Conservation (phyloP, 1,284 basidiomycete genomes). For the Puccinia horiana region DNA sequence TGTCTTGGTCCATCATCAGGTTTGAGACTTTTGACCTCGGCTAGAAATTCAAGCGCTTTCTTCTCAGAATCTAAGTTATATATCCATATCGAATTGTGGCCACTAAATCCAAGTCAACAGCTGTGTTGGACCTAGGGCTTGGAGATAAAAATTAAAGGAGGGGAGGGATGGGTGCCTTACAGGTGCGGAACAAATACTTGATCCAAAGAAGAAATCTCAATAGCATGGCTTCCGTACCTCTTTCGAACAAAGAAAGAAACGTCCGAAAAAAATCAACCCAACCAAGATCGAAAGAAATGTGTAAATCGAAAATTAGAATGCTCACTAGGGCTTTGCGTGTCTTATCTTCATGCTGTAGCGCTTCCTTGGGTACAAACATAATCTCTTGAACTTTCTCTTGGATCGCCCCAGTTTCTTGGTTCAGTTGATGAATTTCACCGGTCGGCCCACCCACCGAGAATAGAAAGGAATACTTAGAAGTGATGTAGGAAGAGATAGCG, state of each 20-base stretch:
- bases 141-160: not conserved
- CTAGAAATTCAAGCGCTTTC: conserved; percentile 50
- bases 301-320: not conserved
- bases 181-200: conserved; percentile 51
- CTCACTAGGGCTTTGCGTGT: conserved; percentile 54
- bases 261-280: conserved; percentile 2
- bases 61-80: conserved; percentile 49
- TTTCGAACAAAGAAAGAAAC: not conserved
- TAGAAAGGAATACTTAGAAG: conserved; percentile 51
- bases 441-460: conserved; percentile 56
- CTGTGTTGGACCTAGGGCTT: not conserved
- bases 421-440: conserved; percentile 54
- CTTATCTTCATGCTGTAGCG: conserved; percentile 36
- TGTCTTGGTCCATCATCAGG: conserved; percentile 56
- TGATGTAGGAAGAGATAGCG: conserved; percentile 52
- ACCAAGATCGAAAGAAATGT: not conserved
- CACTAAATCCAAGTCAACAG: conserved; percentile 34
- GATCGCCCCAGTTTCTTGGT: conserved; percentile 52
- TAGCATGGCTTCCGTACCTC: conserved; percentile 41
- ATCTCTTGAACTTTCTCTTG: conserved; percentile 52
- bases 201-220: conserved; percentile 29
- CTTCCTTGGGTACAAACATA: conserved; percentile 52
- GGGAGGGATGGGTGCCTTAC: conserved; percentile 53
- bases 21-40: conserved; percentile 46
- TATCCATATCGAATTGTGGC: conserved; percentile 54